Conservation (phyloP, 176 grass and related monocot species). For the Musa troglodytarum region DNA sequence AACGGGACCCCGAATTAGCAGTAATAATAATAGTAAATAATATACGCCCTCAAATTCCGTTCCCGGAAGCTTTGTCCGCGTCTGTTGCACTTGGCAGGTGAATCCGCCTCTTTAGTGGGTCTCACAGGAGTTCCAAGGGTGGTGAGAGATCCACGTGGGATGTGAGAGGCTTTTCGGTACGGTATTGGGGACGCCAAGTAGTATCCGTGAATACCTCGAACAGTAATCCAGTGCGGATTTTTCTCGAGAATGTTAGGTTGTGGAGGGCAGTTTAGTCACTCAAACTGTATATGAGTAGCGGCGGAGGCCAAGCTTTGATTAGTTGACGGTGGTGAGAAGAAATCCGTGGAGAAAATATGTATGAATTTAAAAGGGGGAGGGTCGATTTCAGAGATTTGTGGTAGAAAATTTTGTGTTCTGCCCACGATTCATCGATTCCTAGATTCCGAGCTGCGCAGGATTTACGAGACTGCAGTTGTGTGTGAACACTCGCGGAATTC, state of each 20-base stretch:
- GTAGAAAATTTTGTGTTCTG: not conserved
- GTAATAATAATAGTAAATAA: too few relatives aligned
- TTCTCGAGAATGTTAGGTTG: not conserved
- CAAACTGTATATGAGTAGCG: constrained; percentile 17
- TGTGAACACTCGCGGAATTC: not conserved
- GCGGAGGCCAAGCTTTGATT: not conserved
- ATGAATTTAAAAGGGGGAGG: not conserved
- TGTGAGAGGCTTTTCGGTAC: too few relatives aligned
- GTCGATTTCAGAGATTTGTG: not conserved
- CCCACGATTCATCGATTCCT: not conserved
- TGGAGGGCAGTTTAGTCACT: constrained; percentile 25
- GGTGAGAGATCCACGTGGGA: too few relatives aligned
- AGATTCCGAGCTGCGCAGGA: not conserved
- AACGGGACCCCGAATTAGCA: too few relatives aligned
- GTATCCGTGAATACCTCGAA: too few relatives aligned
- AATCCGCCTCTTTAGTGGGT: too few relatives aligned
- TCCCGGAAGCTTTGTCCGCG: too few relatives aligned
- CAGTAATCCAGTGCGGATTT: not conserved
- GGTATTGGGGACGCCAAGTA: too few relatives aligned
- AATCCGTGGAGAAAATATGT: not conserved
- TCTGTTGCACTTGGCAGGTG: too few relatives aligned
- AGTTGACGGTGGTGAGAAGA: not conserved
- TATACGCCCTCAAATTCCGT: too few relatives aligned
- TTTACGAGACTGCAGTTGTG: not conserved
- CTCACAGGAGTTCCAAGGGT: too few relatives aligned